Percentiles rank a stretch among this genome's conserved stretches.
Evolutionary conservation across 495 filamentous ascomycete genomes (phyloP).

Genomic region (Penicillium roqueforti): DNA sequence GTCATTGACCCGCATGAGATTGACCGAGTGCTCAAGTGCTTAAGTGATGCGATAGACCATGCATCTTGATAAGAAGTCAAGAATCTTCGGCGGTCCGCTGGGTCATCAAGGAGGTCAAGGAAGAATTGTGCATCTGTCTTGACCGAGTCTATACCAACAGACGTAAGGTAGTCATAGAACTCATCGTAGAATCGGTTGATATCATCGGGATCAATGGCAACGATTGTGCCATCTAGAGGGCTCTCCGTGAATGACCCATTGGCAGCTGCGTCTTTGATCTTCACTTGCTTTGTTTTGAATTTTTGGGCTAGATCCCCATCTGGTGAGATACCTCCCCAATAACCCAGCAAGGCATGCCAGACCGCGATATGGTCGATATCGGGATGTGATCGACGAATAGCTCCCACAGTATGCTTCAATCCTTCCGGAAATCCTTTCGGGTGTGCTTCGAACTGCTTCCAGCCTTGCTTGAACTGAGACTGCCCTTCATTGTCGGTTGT

Average conservation of each 20-base stretch:
- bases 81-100: slow-evolving; percentile 62
- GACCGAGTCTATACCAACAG: slow-evolving; percentile 69
- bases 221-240: slow-evolving; percentile 28
- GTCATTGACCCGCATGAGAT: slow-evolving; percentile 92
- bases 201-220: slow-evolving; percentile 70
- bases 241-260: slow-evolving; percentile 53
- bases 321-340: slow-evolving; percentile 86
- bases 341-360: slow-evolving; percentile 94
- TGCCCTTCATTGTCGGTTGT: slow-evolving; percentile 58
- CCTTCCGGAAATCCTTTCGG: slow-evolving; percentile 74
- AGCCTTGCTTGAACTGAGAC: slow-evolving; percentile 50
- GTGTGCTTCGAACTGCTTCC: slow-evolving; percentile 80
- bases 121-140: slow-evolving; percentile 91
- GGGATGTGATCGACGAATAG: slow-evolving; percentile 65
- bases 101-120: slow-evolving; percentile 67
- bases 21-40: slow-evolving; percentile 68
- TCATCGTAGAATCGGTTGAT: slow-evolving; percentile 76
- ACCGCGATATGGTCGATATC: slow-evolving; percentile 82
- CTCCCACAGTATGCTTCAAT: slow-evolving; percentile 59
- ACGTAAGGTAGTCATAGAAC: slow-evolving; percentile 77
- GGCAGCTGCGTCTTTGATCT: slow-evolving; percentile 49
- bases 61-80: slow-evolving; percentile 77
- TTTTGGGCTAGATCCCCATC: slow-evolving; percentile 64
- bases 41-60: slow-evolving; percentile 73
- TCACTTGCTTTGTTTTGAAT: slow-evolving; percentile 73